A percentile compares a stretch with the other conserved stretches of the same genome.
Evolutionary conservation across 257 asterid species (phyloP).

Genomic region (Penstemon newberryi): DNA sequence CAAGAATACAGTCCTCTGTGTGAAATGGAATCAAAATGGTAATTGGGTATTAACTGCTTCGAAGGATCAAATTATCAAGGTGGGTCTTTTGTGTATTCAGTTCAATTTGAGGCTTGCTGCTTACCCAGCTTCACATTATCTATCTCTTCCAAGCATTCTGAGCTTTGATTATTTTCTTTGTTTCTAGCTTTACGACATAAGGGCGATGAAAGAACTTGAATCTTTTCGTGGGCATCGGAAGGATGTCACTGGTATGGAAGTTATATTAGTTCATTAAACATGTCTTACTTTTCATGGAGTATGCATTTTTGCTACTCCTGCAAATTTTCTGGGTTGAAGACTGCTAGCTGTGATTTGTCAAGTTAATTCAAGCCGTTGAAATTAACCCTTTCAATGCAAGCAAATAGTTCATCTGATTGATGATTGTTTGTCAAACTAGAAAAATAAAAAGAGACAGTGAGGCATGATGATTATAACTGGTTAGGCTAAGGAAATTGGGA

Average conservation of each 20-base stretch:
- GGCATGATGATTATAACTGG: constrained; percentile 18
- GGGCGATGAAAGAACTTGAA: constrained; percentile 98
- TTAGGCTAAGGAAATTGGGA: neutral
- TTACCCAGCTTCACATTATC: constrained; percentile 13
- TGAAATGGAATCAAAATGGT: constrained; percentile 96
- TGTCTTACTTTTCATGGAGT: constrained; percentile 27
- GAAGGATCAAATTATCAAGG: constrained; percentile 97
- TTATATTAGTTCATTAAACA: constrained; percentile 19
- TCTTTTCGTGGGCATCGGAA: constrained; percentile 95
- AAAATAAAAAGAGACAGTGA: constrained; percentile 3
- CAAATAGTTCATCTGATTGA: constrained; percentile 20
- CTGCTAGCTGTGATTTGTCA: constrained; percentile 19
- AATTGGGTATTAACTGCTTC: constrained; percentile 97
- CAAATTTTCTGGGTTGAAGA: constrained; percentile 1
- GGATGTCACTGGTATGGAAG: constrained; percentile 79
- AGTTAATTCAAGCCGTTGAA: constrained; percentile 21
- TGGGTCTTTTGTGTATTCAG: constrained; percentile 28
- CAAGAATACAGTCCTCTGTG: constrained; percentile 86
- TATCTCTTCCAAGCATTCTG: constrained; percentile 17
- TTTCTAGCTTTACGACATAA: constrained; percentile 90
- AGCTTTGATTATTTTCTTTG: constrained; percentile 21
- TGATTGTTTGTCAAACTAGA: neutral
- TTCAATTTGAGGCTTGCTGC: constrained; percentile 21
- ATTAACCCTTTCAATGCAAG: constrained; percentile 10
- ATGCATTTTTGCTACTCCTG: neutral